Percentiles rank a stretch among this genome's conserved stretches.
Evolutionary conservation across 257 asterid genomes (phyloP).

Genomic region (Jaltomata sinuosa): DNA sequence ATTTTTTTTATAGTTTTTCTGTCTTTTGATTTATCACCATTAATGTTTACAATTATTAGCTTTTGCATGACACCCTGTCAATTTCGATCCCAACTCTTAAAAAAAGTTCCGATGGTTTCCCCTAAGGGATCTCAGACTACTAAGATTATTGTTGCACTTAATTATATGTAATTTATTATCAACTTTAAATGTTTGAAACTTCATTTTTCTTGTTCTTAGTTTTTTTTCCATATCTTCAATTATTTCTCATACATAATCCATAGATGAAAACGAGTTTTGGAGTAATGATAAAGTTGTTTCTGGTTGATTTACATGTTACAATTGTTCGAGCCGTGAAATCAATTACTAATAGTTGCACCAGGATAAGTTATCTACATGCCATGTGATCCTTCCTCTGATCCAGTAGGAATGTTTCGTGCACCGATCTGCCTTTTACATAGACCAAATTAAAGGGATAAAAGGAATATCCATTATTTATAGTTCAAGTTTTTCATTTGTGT

Average conservation of each 20-base stretch:
- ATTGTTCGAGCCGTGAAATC: background rate
- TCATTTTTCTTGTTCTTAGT: background rate
- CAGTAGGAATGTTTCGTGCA: background rate
- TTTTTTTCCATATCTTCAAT: background rate
- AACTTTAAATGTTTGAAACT: too few species aligned
- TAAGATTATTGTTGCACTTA: too few species aligned
- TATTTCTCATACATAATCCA: background rate
- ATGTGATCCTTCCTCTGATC: background rate
- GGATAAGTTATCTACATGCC: background rate
- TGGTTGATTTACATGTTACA: background rate
- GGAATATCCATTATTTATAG: constrained; percentile 3
- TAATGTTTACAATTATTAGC: too few species aligned
- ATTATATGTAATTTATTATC: background rate
- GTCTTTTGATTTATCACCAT: too few species aligned
- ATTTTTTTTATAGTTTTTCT: too few species aligned
- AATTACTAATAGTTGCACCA: background rate
- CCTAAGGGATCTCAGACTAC: background rate
- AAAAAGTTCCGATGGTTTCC: background rate
- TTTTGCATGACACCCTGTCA: too few species aligned
- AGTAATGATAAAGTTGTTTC: too few species aligned
- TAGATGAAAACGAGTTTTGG: background rate
- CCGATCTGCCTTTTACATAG: background rate
- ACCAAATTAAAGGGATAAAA: background rate
- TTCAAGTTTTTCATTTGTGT: background rate
- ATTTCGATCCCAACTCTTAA: too few species aligned